Percentiles rank a stretch among this genome's conserved stretches.
phyloP scores from a whole-genome alignment of 805 yeast genomes.

The Sugiyamaella chiloensis region DNA sequence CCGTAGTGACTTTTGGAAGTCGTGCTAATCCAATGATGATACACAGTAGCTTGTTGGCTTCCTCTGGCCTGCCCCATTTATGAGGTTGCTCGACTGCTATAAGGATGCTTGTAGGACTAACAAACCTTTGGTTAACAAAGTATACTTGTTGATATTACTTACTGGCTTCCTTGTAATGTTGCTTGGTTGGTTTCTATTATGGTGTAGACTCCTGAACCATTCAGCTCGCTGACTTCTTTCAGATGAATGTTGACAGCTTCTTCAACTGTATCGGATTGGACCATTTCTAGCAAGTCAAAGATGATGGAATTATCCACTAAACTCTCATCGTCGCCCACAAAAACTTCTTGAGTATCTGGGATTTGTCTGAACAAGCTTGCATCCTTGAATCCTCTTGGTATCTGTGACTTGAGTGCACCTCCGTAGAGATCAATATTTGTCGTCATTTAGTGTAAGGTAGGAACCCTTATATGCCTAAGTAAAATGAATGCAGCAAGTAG shows the following conservation, averaged over 20 bases:
- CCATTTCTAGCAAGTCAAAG: constrained; percentile 41
- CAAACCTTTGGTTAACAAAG: constrained; percentile 1
- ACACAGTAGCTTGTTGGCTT: constrained; percentile 34
- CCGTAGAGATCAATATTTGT: constrained; percentile 55
- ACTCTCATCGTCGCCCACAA: constrained; percentile 43
- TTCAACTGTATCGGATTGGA: constrained; percentile 26
- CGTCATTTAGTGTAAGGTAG: too few relatives aligned
- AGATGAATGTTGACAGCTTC: constrained; percentile 27
- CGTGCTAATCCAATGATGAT: constrained; percentile 59
- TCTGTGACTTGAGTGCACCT: constrained; percentile 63
- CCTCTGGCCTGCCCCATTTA: constrained; percentile 50
- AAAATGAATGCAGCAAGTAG: too few relatives aligned
- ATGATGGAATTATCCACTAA: constrained; percentile 34
- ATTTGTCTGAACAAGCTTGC: constrained; percentile 76
- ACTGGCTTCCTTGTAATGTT: neutral
- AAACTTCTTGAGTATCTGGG: constrained; percentile 95
- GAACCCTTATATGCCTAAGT: too few relatives aligned
- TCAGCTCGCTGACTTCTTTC: constrained; percentile 28
- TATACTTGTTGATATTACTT: neutral
- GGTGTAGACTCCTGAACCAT: constrained; percentile 15
- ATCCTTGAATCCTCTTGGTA: constrained; percentile 66
- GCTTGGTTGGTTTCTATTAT: neutral
- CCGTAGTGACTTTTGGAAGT: constrained; percentile 51
- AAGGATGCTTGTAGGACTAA: constrained; percentile 13
- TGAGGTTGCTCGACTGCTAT: constrained; percentile 43